Conservation (phyloP, 139 green algal genomes). For the Picochlorum sp. region DNA sequence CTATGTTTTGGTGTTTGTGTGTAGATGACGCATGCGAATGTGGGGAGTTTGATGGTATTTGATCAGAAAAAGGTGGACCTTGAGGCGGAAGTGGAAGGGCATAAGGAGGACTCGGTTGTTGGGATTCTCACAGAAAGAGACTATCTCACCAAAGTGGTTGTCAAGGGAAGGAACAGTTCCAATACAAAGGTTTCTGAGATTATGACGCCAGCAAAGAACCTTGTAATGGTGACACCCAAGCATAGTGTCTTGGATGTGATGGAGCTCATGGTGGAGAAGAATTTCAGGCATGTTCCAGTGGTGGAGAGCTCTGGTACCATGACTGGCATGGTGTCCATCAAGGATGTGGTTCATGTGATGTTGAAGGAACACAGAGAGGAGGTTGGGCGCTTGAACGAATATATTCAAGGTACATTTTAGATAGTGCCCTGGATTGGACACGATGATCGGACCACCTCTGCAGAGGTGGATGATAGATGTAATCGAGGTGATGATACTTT, state of each 20-base stretch:
- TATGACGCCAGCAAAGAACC: slow-evolving; percentile 35
- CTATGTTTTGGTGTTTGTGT: not conserved
- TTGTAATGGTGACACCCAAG: slow-evolving; percentile 37
- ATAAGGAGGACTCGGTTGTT: slow-evolving; percentile 38
- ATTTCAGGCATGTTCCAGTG: slow-evolving; percentile 52
- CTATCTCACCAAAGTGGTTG: slow-evolving; percentile 53
- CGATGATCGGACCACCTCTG: not conserved
- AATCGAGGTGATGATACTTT: too few species aligned
- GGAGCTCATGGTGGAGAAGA: slow-evolving; percentile 48
- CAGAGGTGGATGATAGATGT: too few species aligned
- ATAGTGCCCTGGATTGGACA: not conserved
- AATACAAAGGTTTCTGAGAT: slow-evolving; percentile 34
- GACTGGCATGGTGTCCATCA: slow-evolving; percentile 48
- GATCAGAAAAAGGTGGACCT: slow-evolving; percentile 34
- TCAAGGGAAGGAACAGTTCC: slow-evolving; percentile 33
- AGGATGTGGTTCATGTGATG: slow-evolving; percentile 43
- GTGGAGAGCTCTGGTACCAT: slow-evolving; percentile 33
- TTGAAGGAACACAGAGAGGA: slow-evolving; percentile 51
- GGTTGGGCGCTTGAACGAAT: slow-evolving; percentile 44
- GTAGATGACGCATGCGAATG: slow-evolving; percentile 55
- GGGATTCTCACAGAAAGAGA: slow-evolving; percentile 57
- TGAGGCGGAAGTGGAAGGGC: not conserved
- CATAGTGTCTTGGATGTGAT: slow-evolving; percentile 48
- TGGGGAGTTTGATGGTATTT: slow-evolving; percentile 48
- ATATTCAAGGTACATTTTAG: slow-evolving; percentile 45